phyloP scores from a whole-genome alignment of 768 basidiomycete species.

The Cantharellus cinnabarinus region DNA sequence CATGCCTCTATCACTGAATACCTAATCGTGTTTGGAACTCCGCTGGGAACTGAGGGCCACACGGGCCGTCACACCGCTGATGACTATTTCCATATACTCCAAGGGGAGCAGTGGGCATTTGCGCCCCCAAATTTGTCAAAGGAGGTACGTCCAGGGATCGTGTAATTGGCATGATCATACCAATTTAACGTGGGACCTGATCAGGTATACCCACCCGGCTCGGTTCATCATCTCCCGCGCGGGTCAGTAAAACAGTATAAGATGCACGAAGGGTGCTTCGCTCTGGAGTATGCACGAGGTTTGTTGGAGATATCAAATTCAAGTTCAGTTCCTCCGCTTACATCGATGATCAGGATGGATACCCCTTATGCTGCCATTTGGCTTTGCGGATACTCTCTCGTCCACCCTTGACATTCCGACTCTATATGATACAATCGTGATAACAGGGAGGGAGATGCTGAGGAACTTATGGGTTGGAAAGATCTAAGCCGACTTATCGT shows the following conservation, averaged over 20 bases:
- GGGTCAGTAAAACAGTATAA: constrained; percentile 91
- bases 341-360: constrained; percentile 59
- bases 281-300: constrained; percentile 90
- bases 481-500: constrained; percentile 26
- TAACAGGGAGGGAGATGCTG: constrained; percentile 70
- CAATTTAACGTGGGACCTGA: not conserved
- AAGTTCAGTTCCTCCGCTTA: too few species aligned
- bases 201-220: constrained; percentile 51
- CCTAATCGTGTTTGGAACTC: constrained; percentile 87
- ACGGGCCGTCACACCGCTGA: constrained; percentile 86
- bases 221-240: constrained; percentile 63
- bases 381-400: constrained; percentile 61
- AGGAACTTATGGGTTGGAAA: constrained; percentile 70
- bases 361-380: constrained; percentile 89
- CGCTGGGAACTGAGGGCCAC: constrained; percentile 93
- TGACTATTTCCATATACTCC: constrained; percentile 92
- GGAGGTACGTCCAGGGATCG: constrained; percentile 29
- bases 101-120: constrained; percentile 92
- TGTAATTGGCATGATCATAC: not conserved
- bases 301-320: constrained; percentile 10
- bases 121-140: constrained; percentile 56
- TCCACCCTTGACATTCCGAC: constrained; percentile 82
- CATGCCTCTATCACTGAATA: constrained; percentile 96
- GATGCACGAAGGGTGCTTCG: constrained; percentile 91
- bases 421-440: constrained; percentile 50